phyloP scores from a whole-genome alignment of 352 stramenopile genomes.

The Pythium myriotylum region DNA sequence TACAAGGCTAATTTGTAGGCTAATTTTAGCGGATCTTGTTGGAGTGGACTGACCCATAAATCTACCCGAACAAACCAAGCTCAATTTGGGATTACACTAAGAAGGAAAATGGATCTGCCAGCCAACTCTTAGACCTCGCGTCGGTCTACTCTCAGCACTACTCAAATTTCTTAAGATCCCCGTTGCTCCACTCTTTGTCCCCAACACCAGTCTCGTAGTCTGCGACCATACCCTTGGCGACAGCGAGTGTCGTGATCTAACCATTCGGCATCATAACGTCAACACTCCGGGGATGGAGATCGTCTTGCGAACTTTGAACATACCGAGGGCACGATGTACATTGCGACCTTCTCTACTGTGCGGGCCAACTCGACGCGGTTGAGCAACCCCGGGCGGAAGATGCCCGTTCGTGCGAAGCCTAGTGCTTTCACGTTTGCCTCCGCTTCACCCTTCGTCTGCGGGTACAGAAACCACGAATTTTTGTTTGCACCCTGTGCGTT shows the following conservation, averaged over 20 bases:
- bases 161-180: conserved; percentile 50
- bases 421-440: conserved; percentile 67
- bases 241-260: conserved; percentile 49
- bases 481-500: conserved; percentile 40
- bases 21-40: too few relatives aligned
- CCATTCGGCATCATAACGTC: too few relatives aligned
- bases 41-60: too few relatives aligned
- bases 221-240: conserved; percentile 69
- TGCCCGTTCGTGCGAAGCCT: conserved; percentile 49
- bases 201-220: conserved; percentile 59
- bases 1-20: too few relatives aligned
- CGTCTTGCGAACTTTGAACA: conserved; percentile 26
- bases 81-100: too few relatives aligned
- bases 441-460: conserved; percentile 73
- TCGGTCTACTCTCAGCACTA: too few relatives aligned
- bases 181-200: conserved; percentile 47
- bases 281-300: too few relatives aligned
- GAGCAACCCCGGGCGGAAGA: conserved; percentile 66
- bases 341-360: conserved; percentile 51
- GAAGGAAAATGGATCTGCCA: too few relatives aligned
- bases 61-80: too few relatives aligned
- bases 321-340: conserved; percentile 57
- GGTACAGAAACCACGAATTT: conserved; percentile 80
- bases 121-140: too few relatives aligned
- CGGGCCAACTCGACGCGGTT: conserved; percentile 60